phyloP scores from a whole-genome alignment of 352 stramenopile genomes.

The Globisporangium paroecandrum region DNA sequence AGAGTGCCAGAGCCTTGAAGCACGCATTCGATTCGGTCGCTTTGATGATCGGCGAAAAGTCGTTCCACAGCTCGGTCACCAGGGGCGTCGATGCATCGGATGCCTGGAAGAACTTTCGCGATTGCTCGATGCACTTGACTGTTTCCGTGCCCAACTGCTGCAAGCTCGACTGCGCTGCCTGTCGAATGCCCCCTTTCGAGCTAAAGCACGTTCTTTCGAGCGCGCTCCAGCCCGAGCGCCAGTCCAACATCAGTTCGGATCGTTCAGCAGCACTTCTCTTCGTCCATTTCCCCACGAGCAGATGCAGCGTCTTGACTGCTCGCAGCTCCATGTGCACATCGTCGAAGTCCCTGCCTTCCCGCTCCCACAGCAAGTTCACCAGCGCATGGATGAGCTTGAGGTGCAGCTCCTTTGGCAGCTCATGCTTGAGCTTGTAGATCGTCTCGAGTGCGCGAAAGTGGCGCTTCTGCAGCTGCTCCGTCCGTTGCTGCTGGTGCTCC shows the following conservation, averaged over 20 bases:
- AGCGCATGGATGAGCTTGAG: slow-evolving; percentile 42
- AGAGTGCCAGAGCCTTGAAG: slow-evolving; percentile 56
- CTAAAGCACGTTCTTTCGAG: slow-evolving; percentile 58
- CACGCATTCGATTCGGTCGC: slow-evolving; percentile 48
- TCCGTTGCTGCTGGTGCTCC: not conserved
- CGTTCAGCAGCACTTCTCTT: slow-evolving; percentile 24
- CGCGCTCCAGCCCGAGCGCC: slow-evolving; percentile 36
- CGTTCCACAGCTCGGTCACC: slow-evolving; percentile 46
- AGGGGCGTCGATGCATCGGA: slow-evolving; percentile 26
- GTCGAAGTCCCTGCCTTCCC: slow-evolving; percentile 32
- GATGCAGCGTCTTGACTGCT: slow-evolving; percentile 32
- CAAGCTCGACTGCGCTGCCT: slow-evolving; percentile 37
- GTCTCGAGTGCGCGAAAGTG: slow-evolving; percentile 63
- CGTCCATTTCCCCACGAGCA: slow-evolving; percentile 57
- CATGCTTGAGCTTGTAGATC: slow-evolving; percentile 65
- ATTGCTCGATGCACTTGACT: slow-evolving; percentile 47
- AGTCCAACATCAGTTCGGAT: slow-evolving; percentile 34
- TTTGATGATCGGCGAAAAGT: slow-evolving; percentile 39
- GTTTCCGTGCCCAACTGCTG: slow-evolving; percentile 33
- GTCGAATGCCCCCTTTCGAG: slow-evolving; percentile 27
- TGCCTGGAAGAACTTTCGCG: slow-evolving; percentile 41
- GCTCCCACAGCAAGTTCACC: slow-evolving; percentile 44
- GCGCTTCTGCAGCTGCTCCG: slow-evolving; percentile 36
- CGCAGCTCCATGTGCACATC: slow-evolving; percentile 58
- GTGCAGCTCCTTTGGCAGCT: slow-evolving; percentile 39